Conservation (phyloP, 2,329 filamentous ascomycete species). For the Lasiodiplodia citricola region DNA sequence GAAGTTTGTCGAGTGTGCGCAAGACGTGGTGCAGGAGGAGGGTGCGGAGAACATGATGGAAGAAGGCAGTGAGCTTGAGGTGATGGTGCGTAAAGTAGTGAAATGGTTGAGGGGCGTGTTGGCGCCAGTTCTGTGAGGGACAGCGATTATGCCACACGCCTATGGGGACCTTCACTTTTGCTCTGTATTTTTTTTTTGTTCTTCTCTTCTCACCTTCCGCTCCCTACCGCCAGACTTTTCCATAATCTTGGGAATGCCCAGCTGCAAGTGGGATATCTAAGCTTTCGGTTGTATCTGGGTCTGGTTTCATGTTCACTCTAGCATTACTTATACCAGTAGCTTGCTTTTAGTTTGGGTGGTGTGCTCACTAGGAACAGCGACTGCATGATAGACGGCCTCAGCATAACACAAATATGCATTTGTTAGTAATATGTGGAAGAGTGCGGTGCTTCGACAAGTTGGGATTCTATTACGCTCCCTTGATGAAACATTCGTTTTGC, state of each 20-base stretch:
- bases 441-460: no score
- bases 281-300: slow-evolving; percentile 7
- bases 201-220: not conserved
- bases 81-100: slow-evolving; percentile 1
- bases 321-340: not conserved
- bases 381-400: slow-evolving; percentile 24
- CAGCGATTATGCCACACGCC: not conserved
- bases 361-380: slow-evolving; percentile 16
- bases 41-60: slow-evolving; percentile 31
- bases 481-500: not conserved
- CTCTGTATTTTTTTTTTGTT: not conserved
- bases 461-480: not conserved
- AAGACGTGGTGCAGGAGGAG: slow-evolving; percentile 31
- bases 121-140: slow-evolving; percentile 6
- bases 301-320: not conserved
- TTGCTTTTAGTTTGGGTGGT: slow-evolving; percentile 1
- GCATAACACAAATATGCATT: not conserved
- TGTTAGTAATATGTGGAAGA: no score
- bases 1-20: slow-evolving; percentile 38
- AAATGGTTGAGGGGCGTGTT: slow-evolving; percentile 13
- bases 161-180: not conserved
- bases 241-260: no score
- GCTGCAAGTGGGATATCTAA: not conserved
- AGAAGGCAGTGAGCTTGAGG: not conserved
- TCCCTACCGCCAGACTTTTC: not conserved